Conservation (phyloP, 495 filamentous ascomycete genomes). For the Xylaria flabelliformis region DNA sequence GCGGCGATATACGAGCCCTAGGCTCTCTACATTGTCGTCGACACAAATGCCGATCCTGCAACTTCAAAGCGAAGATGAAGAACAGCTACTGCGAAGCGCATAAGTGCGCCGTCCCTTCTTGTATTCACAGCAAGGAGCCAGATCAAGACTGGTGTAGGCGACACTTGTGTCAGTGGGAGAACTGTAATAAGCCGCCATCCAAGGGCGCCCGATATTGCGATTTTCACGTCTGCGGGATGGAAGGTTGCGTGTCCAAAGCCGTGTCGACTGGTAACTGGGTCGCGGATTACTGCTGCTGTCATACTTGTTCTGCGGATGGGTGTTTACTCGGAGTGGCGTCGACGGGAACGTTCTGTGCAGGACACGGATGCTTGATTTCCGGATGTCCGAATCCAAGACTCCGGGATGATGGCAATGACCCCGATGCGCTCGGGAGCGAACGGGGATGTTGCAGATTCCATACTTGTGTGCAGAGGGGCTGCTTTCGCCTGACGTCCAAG, state of each 20-base stretch:
- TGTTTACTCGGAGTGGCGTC: not conserved
- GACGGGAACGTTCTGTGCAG: not conserved
- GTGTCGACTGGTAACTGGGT: not conserved
- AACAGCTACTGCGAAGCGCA: slow-evolving; percentile 10
- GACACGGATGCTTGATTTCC: not conserved
- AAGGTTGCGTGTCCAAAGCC: not conserved
- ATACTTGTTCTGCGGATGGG: slow-evolving; percentile 4
- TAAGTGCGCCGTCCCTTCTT: not conserved
- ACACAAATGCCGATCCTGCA: slow-evolving; percentile 12
- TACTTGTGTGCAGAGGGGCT: slow-evolving; percentile 16
- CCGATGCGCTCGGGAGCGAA: not conserved
- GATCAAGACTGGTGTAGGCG: slow-evolving; percentile 3
- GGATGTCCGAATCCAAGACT: slow-evolving; percentile 20
- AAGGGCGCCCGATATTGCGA: not conserved
- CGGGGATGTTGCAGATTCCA: slow-evolving; percentile 9
- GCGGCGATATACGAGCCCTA: not conserved
- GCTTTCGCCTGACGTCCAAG: not conserved
- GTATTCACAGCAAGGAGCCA: not conserved
- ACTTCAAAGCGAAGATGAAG: not conserved
- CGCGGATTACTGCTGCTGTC: slow-evolving; percentile 20
- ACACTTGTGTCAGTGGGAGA: not conserved
- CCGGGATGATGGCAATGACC: not conserved
- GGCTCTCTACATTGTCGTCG: not conserved
- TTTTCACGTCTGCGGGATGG: not conserved
- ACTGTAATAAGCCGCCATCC: not conserved